Base-by-base conservation (phyloP, 1,284 basidiomycete genomes). In the Paramarasmius palmivorus region DNA sequence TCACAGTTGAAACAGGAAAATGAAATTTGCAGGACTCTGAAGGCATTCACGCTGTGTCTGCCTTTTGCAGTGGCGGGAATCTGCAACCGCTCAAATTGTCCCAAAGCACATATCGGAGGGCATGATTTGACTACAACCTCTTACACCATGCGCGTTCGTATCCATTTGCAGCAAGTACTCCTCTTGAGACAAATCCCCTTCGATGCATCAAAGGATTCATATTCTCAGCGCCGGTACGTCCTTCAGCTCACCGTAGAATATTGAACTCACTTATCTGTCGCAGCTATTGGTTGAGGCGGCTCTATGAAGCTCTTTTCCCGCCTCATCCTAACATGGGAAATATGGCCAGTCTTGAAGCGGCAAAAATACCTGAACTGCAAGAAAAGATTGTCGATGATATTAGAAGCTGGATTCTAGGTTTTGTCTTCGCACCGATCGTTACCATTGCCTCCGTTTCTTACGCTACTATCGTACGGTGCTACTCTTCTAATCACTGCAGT, bases 91-190 rank as follows among this genome's bases (percentile, higher is more conserved):
- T n/a, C 41, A 15, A 25, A 25, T 9, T 58, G 57, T 39, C 35
- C 32, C 14, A 20, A 54, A 29, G 51, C 34, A 15, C 57, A 59
- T 37, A 17, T 56, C 6, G n/a, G 19, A 8, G 32, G 8, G 5
- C 38, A 23, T 8, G 49, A 48, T 3, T 40, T 57, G 12, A 39
- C 42, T 22, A 12, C 1, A 19, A 12, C 36, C 2, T 57, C 40
- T 26, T 57, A 57, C 29, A 57, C 53, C 15, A 15, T 32, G 39
- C 49, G 55, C 15, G 26, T 57, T n/a, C 48, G 52, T 25, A 32
- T 53, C 15, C 55, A 57, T 42, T 29, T 57, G 8, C 55, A 53
- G 37, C 52, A 53, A 51, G 40, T 57, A 19, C 26, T 47, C 23
- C 39, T 57, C n/a, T 29, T 57, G 1, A 40, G 29, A 6, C 26